phyloP scores from a whole-genome alignment of 108 stramenopile species.

The Cyclotella atomus region DNA sequence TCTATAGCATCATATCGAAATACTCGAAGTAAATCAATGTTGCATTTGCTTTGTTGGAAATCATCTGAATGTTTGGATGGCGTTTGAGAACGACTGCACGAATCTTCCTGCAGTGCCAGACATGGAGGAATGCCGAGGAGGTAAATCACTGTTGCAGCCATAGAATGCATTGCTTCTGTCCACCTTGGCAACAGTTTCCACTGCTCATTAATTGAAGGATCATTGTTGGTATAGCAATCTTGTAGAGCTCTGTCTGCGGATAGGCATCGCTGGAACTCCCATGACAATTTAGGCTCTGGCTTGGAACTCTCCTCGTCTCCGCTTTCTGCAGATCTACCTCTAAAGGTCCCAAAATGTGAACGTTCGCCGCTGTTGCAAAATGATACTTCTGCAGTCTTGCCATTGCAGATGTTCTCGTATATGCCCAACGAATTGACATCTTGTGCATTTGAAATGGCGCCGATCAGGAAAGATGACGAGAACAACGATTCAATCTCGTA shows the following conservation, averaged over 20 bases:
- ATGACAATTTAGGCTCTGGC: slow-evolving; percentile 58
- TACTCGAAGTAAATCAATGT: slow-evolving; percentile 47
- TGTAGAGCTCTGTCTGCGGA: not conserved
- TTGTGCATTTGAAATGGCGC: not conserved
- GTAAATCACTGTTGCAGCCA: slow-evolving; percentile 31
- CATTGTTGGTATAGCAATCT: not conserved
- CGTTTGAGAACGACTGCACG: slow-evolving; percentile 23
- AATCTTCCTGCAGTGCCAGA: slow-evolving; percentile 34
- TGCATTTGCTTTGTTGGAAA: slow-evolving; percentile 11
- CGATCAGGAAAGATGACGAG: slow-evolving; percentile 23
- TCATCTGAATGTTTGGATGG: too few species aligned
- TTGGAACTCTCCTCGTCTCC: slow-evolving; percentile 31
- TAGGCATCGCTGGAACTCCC: slow-evolving; percentile 50
- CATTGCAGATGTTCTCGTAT: slow-evolving; percentile 21
- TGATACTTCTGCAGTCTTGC: slow-evolving; percentile 11
- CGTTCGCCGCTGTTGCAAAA: too few species aligned
- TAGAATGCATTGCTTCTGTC: slow-evolving; percentile 47
- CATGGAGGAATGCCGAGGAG: slow-evolving; percentile 49
- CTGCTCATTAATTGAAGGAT: not conserved
- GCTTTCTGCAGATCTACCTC: slow-evolving; percentile 56
- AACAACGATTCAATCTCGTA: slow-evolving; percentile 34
- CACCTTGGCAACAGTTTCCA: slow-evolving; percentile 21
- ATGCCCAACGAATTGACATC: not conserved
- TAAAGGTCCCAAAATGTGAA: slow-evolving; percentile 33
- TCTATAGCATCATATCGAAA: slow-evolving; percentile 60